Evolutionary conservation across 1,284 basidiomycete genomes (phyloP), one percentile per base, ranked within the genome.

Genomic region (Irpex rosettiformis): DNA sequence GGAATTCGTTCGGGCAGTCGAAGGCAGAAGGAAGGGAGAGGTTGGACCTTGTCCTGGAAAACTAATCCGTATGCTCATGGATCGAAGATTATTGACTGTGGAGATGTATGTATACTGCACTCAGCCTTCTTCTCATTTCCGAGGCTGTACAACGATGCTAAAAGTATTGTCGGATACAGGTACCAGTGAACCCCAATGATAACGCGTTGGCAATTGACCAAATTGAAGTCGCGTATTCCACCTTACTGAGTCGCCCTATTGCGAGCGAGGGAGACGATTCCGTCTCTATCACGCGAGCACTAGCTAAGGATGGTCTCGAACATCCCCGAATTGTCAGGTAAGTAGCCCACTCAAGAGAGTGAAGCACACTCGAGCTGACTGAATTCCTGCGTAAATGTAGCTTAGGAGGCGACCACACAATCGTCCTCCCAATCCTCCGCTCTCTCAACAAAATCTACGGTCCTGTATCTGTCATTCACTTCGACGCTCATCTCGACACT

Each of bases 1-100:
- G 91, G 87, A 4, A 93, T 93, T 65, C 85, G 91, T 29, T 86
- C 87, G 7, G 90, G 89, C 3, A 88, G 87, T 66, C 78, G 88
- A 56, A 76, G 91, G 55, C 85, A 91, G 65, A 74, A 82, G 30
- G 75, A 77, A 16, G 62, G 70, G 22, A 72, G 80, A 37, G 84
- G 83, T 2, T 89, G 87, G 65, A 88, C 86, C 0, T 69, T 89
- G 58, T 74, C 85, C 7, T 88, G 88, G 87, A 79, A 79, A n/a
- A 77, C 75, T 51, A 83, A 88, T 65, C 89, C 89, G 2, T 92
- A 86, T 65, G 70, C 74, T 10, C 73, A 75, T 47, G 83, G 80
- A 8, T 72, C 76, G 28, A 85, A 78, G 61, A 76, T 92, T 58
- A 69, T 93, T n/a, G 91, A 93, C 65, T 93, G 91, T 62, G 91